phyloP scores from a whole-genome alignment of 352 stramenopile species.

The Globisporangium acanthophoron region DNA sequence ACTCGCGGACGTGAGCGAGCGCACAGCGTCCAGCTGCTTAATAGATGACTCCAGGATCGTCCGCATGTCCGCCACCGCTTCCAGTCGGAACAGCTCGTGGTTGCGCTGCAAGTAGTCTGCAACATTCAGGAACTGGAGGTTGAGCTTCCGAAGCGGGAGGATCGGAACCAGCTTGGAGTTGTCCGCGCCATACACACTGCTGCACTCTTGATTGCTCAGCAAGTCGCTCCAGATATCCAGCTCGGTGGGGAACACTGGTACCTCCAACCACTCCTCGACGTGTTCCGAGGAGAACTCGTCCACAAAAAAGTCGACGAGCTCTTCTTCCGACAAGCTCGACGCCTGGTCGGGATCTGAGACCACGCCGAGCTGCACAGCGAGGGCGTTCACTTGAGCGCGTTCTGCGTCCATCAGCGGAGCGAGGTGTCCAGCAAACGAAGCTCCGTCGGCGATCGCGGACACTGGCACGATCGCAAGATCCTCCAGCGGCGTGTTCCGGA shows the following conservation, averaged over 20 bases:
- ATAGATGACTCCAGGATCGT: constrained; percentile 86
- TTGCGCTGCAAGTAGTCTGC: constrained; percentile 92
- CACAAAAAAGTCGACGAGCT: constrained; percentile 50
- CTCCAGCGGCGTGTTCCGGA: constrained; percentile 42
- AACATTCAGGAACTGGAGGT: constrained; percentile 93
- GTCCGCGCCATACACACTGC: constrained; percentile 31
- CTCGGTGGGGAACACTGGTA: constrained; percentile 76
- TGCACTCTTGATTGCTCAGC: constrained; percentile 18
- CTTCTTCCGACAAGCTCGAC: constrained; percentile 20
- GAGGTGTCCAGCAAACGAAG: constrained; percentile 41
- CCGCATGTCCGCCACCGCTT: constrained; percentile 85
- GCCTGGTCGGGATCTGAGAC: constrained; percentile 32
- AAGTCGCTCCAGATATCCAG: constrained; percentile 84
- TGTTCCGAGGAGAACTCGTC: constrained; percentile 43
- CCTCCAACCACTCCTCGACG: constrained; percentile 21
- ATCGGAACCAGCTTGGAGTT: constrained; percentile 36
- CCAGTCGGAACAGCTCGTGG: constrained; percentile 88
- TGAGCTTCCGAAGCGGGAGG: constrained; percentile 92
- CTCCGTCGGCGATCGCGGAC: constrained; percentile 35
- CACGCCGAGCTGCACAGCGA: constrained; percentile 46
- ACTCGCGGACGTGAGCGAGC: constrained; percentile 27
- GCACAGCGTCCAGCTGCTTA: constrained; percentile 49
- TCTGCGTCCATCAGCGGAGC: constrained; percentile 25
- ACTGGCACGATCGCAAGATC: constrained; percentile 55
- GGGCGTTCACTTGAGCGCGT: constrained; percentile 20